Base-by-base conservation (phyloP, 768 basidiomycete species). In the Boletus subparvulus region DNA sequence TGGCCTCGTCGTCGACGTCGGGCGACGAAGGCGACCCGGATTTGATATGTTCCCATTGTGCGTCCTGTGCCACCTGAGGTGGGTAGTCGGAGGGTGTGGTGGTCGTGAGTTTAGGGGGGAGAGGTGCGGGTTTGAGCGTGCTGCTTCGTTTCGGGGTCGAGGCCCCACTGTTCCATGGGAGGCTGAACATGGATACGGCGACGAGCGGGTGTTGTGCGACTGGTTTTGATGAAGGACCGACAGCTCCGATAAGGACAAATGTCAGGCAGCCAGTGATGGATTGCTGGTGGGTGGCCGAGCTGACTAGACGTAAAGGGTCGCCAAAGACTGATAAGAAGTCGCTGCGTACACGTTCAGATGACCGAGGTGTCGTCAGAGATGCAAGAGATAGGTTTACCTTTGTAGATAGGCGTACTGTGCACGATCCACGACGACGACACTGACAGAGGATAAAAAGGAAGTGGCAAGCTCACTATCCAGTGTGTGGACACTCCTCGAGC, bases 1-100 rank as follows among this genome's bases (percentile, higher is more conserved):
- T 24, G 9, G 47, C 33, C 6, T 59, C 62, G 14, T 68, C 67
- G 30, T 67, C 67, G 16, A 16, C 24, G 8, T 62, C 63, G 16
- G 51, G 48, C 35, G 66, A 65, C 21, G 60, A 28, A 1, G 62
- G 55, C 16, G 67, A 39, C 1, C 54, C 65, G 3, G 12, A 28
- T 19, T 57, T 60, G 47, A 69, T 42, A 36, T 68, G 57, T 24
- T 68, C 67, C 66, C 66, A 69, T 33, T 60, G 67, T 3, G 56
- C 6, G 6, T 67, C 67, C n/a, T 56, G 56, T 24, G 47, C 1
- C 0, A 10, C 52, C 9, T 3, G 55, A 17, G 56, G 49, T 8
- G 55, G 60, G 35, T 56, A 60, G 36, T 64, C 59, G 13, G 52
- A 39, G 33, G 63, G 43, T 3, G 47, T 53, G 11, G 46, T 8